phyloP scores from a whole-genome alignment of 164 flowering plant species.

The Annona cherimola region DNA sequence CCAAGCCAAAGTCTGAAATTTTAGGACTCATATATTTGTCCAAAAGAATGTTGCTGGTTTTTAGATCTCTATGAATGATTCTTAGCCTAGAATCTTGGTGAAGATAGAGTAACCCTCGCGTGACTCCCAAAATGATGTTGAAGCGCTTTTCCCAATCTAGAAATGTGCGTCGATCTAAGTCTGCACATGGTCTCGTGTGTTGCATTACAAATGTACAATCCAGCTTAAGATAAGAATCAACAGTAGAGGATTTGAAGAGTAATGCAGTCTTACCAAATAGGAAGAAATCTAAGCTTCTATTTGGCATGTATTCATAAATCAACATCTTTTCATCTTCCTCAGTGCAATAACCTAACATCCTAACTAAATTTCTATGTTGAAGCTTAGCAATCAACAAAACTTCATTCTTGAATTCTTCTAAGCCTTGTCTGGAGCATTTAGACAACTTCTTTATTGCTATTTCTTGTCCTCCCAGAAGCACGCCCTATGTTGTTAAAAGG shows the following conservation, averaged over 20 bases:
- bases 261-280: constrained; percentile 3
- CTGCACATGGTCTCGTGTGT: constrained; percentile 10
- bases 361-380: constrained; percentile 15
- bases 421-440: constrained; percentile 10
- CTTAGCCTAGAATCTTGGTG: constrained; percentile 51
- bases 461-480: constrained; percentile 1
- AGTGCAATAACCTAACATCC: constrained; percentile 10
- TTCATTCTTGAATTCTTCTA: constrained; percentile 16
- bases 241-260: not conserved
- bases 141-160: constrained; percentile 33
- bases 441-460: constrained; percentile 15
- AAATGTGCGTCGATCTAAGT: constrained; percentile 7
- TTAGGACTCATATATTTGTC: constrained; percentile 42
- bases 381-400: constrained; percentile 12
- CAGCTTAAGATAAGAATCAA: not conserved
- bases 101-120: constrained; percentile 50
- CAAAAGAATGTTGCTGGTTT: constrained; percentile 45
- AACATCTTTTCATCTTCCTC: constrained; percentile 14
- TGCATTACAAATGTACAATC: not conserved
- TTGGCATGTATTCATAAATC: constrained; percentile 14
- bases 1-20: constrained; percentile 68
- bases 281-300: constrained; percentile 14
- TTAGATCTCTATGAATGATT: constrained; percentile 55
- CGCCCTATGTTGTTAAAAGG: constrained; percentile 1
- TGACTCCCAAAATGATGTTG: constrained; percentile 32